Percentiles rank a stretch among this genome's conserved stretches.
Conservation (phyloP, 2,329 filamentous ascomycete genomes). For the Colletotrichum musae region DNA sequence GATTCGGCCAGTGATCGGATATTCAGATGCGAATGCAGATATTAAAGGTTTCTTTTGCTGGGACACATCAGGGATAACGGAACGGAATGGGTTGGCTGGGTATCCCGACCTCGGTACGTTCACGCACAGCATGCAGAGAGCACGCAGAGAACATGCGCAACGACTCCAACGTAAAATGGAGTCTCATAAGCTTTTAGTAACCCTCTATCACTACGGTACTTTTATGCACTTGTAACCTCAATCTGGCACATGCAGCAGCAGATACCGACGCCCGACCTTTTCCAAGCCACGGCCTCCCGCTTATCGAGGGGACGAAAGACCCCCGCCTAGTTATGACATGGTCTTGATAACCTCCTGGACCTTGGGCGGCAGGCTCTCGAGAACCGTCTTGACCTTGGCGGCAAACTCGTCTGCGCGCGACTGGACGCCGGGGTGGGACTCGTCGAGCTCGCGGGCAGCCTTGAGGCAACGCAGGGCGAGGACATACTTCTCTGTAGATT, state of each 20-base stretch:
- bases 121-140: conserved; percentile 1
- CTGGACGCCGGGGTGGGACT: conserved; percentile 79
- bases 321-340: conserved; percentile 5
- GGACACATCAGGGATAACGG: conserved; percentile 2
- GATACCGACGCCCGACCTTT: conserved; percentile 5
- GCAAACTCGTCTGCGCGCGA: conserved; percentile 81
- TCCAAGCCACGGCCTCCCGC: conserved; percentile 19
- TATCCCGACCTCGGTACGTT: conserved; percentile 20
- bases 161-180: conserved; percentile 20
- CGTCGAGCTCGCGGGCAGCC: conserved; percentile 78
- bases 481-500: conserved; percentile 80
- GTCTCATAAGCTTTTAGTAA: conserved; percentile 38
- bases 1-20: conserved; percentile 10
- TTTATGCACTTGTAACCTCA: conserved; percentile 36
- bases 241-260: conserved; percentile 13
- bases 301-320: neutral
- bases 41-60: neutral
- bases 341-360: conserved; percentile 77
- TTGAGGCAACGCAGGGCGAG: conserved; percentile 90
- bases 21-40: neutral
- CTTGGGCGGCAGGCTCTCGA: conserved; percentile 74
- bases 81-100: neutral
- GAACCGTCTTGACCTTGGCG: conserved; percentile 69
- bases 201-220: conserved; percentile 37
- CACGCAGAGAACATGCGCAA: neutral